phyloP scores from a whole-genome alignment of 176 grass and related monocot genomes.

The Aegilops bicornis region DNA sequence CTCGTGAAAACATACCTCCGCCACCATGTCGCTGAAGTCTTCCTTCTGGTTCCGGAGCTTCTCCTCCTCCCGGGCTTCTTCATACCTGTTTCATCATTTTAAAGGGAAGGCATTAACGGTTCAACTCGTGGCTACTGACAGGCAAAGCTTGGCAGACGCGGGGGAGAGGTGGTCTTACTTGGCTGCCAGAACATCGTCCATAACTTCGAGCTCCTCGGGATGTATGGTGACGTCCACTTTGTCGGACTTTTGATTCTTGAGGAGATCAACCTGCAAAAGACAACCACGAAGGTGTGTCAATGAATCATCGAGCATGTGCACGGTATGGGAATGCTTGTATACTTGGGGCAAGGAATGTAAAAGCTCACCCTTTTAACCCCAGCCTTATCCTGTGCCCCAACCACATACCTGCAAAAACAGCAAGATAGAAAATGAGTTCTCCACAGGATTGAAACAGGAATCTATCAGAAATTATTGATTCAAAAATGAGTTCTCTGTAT shows the following conservation, averaged over 20 bases:
- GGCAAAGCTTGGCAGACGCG: background rate
- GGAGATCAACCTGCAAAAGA: conserved; percentile 75
- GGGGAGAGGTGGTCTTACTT: conserved; percentile 53
- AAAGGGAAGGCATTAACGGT: conserved; percentile 1
- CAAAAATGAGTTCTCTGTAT: background rate
- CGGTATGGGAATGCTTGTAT: background rate
- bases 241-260: conserved; percentile 90
- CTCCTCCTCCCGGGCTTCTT: conserved; percentile 86
- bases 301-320: background rate
- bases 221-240: conserved; percentile 99
- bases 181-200: conserved; percentile 97
- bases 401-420: conserved; percentile 61
- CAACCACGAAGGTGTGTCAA: background rate
- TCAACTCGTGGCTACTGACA: background rate
- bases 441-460: background rate
- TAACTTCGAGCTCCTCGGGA: conserved; percentile 89
- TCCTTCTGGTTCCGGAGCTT: conserved; percentile 93
- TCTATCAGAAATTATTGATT: background rate
- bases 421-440: conserved; percentile 12
- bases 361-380: conserved; percentile 78
- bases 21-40: conserved; percentile 99
- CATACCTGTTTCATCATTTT: conserved; percentile 46
- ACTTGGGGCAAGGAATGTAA: background rate
- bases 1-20: conserved; percentile 45
- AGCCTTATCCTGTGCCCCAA: conserved; percentile 77